These are phyloP conservation scores for Exsudoporus floridanus DNA, from an alignment of 1,284 basidiomycete species.

Conservation along the genomic window DNA sequence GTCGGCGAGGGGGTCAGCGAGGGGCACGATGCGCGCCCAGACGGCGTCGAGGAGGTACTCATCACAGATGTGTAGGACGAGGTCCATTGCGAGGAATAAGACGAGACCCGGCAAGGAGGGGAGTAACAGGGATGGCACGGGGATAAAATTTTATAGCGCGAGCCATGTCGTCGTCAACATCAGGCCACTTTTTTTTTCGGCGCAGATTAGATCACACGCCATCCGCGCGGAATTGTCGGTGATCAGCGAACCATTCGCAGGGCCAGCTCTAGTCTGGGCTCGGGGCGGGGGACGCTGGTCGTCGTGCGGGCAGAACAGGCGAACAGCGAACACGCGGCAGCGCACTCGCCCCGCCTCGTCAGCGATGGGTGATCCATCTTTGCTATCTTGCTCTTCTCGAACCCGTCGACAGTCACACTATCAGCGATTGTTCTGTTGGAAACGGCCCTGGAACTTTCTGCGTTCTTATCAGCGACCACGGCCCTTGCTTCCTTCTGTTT, in stretches of 20 bases:
- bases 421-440: constrained; percentile 14
- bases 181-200: constrained; percentile 33
- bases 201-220: constrained; percentile 21
- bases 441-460: constrained; percentile 21
- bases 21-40: constrained; percentile 75
- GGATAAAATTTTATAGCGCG: constrained; percentile 25
- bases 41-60: constrained; percentile 74
- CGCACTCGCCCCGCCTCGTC: not conserved
- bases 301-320: not conserved
- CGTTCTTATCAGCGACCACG: constrained; percentile 16
- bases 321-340: constrained; percentile 1
- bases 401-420: not conserved
- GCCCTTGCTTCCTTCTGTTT: too few relatives aligned
- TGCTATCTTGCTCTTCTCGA: constrained; percentile 12
- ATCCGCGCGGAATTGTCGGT: not conserved
- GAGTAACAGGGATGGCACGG: not conserved
- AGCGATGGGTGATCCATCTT: constrained; percentile 8
- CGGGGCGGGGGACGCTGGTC: too few relatives aligned
- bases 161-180: constrained; percentile 15
- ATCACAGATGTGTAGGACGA: constrained; percentile 74
- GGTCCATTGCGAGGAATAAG: constrained; percentile 75
- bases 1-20: constrained; percentile 37
- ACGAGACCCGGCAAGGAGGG: too few relatives aligned
- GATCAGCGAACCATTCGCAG: too few relatives aligned
- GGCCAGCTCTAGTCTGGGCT: too few relatives aligned